A percentile compares a stretch with the other conserved stretches of the same genome.
These are phyloP conservation scores for Calocera cornea DNA, from an alignment of 768 basidiomycete species.

Conservation along the genomic window DNA sequence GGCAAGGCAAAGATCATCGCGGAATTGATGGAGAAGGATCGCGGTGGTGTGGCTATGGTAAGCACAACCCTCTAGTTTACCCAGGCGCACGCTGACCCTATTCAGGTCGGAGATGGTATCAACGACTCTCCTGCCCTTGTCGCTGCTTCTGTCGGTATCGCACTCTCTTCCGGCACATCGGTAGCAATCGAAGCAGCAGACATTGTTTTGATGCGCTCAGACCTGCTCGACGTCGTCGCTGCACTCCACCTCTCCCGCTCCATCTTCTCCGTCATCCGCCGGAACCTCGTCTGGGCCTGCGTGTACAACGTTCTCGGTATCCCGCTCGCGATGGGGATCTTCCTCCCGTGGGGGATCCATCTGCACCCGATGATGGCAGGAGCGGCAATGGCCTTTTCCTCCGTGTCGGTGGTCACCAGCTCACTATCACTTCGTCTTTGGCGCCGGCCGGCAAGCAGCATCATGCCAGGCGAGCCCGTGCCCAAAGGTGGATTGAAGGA, in stretches of 20 bases:
- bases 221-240: conserved; percentile 93
- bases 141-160: conserved; percentile 90
- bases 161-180: conserved; percentile 88
- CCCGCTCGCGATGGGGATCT: conserved; percentile 93
- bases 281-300: conserved; percentile 94
- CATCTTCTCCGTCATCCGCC: conserved; percentile 81
- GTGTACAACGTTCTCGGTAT: conserved; percentile 88
- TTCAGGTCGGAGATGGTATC: conserved; percentile 97
- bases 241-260: conserved; percentile 78
- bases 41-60: conserved; percentile 82
- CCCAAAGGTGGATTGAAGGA: conserved; percentile 29
- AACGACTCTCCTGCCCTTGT: conserved; percentile 97
- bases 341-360: conserved; percentile 82
- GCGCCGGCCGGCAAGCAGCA: conserved; percentile 52
- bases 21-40: conserved; percentile 61
- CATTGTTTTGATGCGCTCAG: conserved; percentile 93
- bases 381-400: conserved; percentile 97
- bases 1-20: conserved; percentile 81
- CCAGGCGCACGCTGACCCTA: too few species aligned
- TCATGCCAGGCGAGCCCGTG: conserved; percentile 50
- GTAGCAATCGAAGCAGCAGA: conserved; percentile 98
- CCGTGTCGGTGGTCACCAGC: conserved; percentile 86
- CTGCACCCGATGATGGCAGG: conserved; percentile 98
- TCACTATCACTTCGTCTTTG: conserved; percentile 79
- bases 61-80: too few species aligned